A percentile compares a stretch with the other conserved stretches of the same genome.
These are phyloP conservation scores for Chlorella sp. DNA, from an alignment of 139 green algal species.

Conservation along the genomic window DNA sequence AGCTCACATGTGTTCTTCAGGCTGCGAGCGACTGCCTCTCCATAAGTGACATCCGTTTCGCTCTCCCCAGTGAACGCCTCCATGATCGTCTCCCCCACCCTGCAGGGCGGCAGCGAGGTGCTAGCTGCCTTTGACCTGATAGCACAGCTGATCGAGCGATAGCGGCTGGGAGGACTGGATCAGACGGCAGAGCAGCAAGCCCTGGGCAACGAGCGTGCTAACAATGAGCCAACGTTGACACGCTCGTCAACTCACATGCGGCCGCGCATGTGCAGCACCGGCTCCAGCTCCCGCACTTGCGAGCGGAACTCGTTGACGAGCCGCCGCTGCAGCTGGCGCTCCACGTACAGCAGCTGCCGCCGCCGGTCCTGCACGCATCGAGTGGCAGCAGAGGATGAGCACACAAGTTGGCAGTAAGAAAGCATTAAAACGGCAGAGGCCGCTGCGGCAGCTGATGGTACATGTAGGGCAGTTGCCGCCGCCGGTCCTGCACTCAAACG, in stretches of 20 bases:
- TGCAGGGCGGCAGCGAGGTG: slow-evolving; percentile 2
- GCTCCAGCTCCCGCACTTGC: slow-evolving; percentile 31
- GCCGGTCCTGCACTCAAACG: too few species aligned
- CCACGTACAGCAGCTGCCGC: slow-evolving; percentile 26
- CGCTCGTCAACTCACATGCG: neutral
- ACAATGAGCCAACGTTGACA: too few species aligned
- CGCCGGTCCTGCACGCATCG: slow-evolving; percentile 24
- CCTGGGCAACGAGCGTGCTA: too few species aligned
- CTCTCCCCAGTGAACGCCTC: slow-evolving; percentile 11
- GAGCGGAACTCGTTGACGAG: slow-evolving; percentile 35
- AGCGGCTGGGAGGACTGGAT: neutral
- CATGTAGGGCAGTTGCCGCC: neutral
- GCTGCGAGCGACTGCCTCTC: neutral
- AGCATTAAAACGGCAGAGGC: neutral
- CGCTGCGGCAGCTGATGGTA: neutral
- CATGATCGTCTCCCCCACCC: slow-evolving; percentile 28
- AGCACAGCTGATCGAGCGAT: too few species aligned
- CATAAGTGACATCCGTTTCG: slow-evolving; percentile 12
- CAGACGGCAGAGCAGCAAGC: too few species aligned
- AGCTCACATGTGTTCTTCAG: neutral
- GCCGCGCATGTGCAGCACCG: slow-evolving; percentile 33
- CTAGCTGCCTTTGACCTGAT: too few species aligned
- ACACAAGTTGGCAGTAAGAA: neutral
- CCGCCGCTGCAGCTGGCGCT: slow-evolving; percentile 28
- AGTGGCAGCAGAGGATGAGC: neutral